Conservation (phyloP, 345 rosid species). For the Viola odorata region DNA sequence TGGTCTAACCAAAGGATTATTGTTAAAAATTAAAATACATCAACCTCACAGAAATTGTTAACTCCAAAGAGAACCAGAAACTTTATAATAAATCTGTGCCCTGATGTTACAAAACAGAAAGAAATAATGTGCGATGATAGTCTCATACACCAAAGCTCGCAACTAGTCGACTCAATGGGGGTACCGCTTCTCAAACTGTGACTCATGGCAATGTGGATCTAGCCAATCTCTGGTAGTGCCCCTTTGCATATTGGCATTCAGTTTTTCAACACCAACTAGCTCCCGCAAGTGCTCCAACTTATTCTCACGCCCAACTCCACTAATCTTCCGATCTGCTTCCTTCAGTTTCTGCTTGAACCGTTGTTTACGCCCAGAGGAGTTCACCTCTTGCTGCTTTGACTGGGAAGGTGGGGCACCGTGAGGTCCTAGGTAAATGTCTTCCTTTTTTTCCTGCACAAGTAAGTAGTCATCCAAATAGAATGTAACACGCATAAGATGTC, state of each 20-base stretch:
- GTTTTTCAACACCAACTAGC: constrained; percentile 57
- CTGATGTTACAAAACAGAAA: not conserved
- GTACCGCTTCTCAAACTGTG: constrained; percentile 63
- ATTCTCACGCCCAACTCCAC: constrained; percentile 74
- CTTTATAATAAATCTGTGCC: constrained; percentile 3
- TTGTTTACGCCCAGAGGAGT: constrained; percentile 59
- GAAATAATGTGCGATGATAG: too few species aligned
- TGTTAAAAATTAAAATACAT: constrained; percentile 18
- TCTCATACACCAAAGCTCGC: constrained; percentile 1
- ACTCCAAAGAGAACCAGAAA: constrained; percentile 11
- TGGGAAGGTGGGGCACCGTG: constrained; percentile 86
- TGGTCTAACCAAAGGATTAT: constrained; percentile 14
- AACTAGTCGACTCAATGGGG: constrained; percentile 30
- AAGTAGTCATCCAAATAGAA: not conserved
- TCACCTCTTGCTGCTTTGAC: constrained; percentile 56
- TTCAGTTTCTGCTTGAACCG: constrained; percentile 75
- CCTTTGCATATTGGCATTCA: constrained; percentile 37
- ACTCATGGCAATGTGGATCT: constrained; percentile 89
- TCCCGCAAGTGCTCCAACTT: constrained; percentile 71
- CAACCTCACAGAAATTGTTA: constrained; percentile 9
- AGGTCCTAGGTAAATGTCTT: constrained; percentile 92
- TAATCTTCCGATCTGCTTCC: constrained; percentile 68
- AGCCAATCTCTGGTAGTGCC: constrained; percentile 72
- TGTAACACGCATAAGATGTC: not conserved
- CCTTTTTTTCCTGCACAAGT: constrained; percentile 38